Conservation (phyloP, 2,329 filamentous ascomycete genomes). For the Aspergillus tubingensis region DNA sequence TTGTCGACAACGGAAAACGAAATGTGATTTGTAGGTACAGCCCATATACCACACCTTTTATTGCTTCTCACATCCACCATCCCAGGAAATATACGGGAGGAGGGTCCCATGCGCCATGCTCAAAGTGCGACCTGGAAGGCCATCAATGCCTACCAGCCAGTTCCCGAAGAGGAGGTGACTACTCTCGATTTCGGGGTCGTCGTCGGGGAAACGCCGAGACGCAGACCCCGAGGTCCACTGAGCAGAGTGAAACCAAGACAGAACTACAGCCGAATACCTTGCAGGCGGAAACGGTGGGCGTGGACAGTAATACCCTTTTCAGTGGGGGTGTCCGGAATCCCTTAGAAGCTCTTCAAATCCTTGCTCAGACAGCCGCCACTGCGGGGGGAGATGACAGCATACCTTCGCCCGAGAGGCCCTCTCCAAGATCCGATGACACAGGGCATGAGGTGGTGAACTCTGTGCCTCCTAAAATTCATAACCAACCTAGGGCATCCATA, state of each 20-base stretch:
- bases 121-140: background rate
- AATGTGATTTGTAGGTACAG: conserved; percentile 17
- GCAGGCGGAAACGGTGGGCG: too few relatives aligned
- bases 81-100: background rate
- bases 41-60: background rate
- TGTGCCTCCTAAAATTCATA: background rate
- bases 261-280: background rate
- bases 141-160: conserved; percentile 10
- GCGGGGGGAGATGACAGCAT: background rate
- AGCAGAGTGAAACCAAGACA: background rate
- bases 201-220: background rate
- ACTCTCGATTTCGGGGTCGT: background rate
- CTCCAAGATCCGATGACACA: background rate
- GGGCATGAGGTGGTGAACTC: too few relatives aligned
- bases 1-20: conserved; percentile 17
- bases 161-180: conserved; percentile 16
- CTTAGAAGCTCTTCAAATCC: conserved; percentile 10
- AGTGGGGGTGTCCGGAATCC: conserved; percentile 4
- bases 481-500: background rate
- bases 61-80: background rate
- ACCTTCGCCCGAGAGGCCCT: too few relatives aligned
- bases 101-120: background rate
- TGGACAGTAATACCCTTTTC: background rate
- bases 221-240: background rate
- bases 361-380: conserved; percentile 1